These are phyloP conservation scores for Acrodontium crateriforme DNA, from an alignment of 2,329 filamentous ascomycete species.

Conservation along the genomic window DNA sequence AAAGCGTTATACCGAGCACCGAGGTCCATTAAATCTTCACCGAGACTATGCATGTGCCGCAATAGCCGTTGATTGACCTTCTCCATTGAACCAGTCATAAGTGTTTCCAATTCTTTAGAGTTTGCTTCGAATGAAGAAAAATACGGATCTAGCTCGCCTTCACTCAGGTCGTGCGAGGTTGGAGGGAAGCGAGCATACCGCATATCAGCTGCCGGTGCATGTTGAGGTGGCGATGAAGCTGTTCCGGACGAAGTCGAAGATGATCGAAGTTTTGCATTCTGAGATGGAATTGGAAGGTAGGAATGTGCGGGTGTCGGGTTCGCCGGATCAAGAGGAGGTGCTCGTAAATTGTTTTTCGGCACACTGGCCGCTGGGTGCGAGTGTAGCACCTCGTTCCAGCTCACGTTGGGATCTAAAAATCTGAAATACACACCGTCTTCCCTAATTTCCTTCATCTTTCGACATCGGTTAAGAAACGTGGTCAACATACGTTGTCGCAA, in stretches of 20 bases:
- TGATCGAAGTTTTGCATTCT: slow-evolving; percentile 71
- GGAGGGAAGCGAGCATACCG: slow-evolving; percentile 76
- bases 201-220: slow-evolving; percentile 38
- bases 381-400: slow-evolving; percentile 91
- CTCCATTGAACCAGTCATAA: slow-evolving; percentile 87
- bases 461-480: slow-evolving; percentile 87
- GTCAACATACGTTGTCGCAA: slow-evolving; percentile 91
- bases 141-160: slow-evolving; percentile 88
- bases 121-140: slow-evolving; percentile 88
- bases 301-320: slow-evolving; percentile 78
- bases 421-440: slow-evolving; percentile 96
- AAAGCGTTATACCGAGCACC: slow-evolving; percentile 96
- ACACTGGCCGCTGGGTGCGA: slow-evolving; percentile 82
- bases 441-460: slow-evolving; percentile 79
- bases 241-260: slow-evolving; percentile 36
- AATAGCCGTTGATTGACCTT: slow-evolving; percentile 87
- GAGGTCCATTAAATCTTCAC: slow-evolving; percentile 79
- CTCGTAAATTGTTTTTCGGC: slow-evolving; percentile 86
- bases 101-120: slow-evolving; percentile 76
- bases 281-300: slow-evolving; percentile 73
- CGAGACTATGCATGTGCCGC: slow-evolving; percentile 69
- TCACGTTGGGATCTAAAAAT: slow-evolving; percentile 93
- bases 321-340: slow-evolving; percentile 88
- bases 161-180: slow-evolving; percentile 58
- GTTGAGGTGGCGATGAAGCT: slow-evolving; percentile 39